Percentiles rank a stretch among this genome's conserved stretches.
These are phyloP conservation scores for Acanthamoeba healyi DNA, from an alignment of 208 protist species.

Conservation along the genomic window DNA sequence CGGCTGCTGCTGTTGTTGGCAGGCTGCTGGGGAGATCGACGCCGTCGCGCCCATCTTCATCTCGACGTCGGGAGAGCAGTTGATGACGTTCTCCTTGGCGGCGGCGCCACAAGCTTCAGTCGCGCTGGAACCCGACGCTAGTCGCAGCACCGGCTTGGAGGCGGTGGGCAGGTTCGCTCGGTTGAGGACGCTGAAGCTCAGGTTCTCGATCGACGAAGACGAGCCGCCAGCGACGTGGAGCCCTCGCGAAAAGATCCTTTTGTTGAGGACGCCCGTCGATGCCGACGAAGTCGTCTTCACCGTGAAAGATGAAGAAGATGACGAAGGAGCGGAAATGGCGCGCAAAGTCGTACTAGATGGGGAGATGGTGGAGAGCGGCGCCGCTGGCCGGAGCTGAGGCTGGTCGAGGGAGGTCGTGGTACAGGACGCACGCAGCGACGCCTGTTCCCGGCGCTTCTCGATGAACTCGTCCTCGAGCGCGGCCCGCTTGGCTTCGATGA, in stretches of 20 bases:
- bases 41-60: too few relatives aligned
- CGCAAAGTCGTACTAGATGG: too few relatives aligned
- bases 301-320: neutral
- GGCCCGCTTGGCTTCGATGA: neutral
- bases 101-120: too few relatives aligned
- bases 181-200: neutral
- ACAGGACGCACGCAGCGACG: neutral
- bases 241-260: constrained; percentile 12
- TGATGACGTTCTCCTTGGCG: neutral
- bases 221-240: neutral
- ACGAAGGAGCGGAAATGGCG: neutral
- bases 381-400: neutral
- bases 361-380: neutral
- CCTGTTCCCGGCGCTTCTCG: neutral
- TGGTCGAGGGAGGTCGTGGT: neutral
- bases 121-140: neutral
- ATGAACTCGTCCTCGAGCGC: neutral
- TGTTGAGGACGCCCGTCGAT: neutral
- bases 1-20: too few relatives aligned
- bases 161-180: neutral
- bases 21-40: too few relatives aligned
- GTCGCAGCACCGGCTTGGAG: too few relatives aligned
- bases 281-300: neutral
- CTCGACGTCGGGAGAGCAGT: neutral
- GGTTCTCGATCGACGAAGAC: neutral